These are phyloP conservation scores for Canavalia ensiformis DNA, from an alignment of 306 rosid genomes.

Conservation along the genomic window DNA sequence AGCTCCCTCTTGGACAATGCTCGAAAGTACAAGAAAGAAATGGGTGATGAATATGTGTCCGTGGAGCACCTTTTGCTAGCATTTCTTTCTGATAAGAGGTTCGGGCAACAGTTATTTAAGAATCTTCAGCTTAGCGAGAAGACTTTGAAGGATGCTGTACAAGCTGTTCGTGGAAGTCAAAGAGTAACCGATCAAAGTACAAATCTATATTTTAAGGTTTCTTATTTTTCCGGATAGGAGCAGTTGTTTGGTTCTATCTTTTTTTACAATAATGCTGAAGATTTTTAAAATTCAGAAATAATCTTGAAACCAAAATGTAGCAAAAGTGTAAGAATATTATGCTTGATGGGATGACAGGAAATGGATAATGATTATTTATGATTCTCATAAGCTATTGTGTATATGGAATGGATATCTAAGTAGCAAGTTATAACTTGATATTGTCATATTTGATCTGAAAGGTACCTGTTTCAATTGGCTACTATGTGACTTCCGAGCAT, in stretches of 20 bases:
- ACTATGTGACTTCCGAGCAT: constrained; percentile 10
- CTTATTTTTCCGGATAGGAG: constrained; percentile 5
- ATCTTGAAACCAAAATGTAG: constrained; percentile 19
- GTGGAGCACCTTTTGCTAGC: constrained; percentile 92
- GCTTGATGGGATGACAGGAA: constrained; percentile 31
- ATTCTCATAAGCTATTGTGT: constrained; percentile 21
- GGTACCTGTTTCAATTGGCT: constrained; percentile 35
- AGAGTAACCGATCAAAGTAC: constrained; percentile 95
- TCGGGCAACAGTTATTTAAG: constrained; percentile 87
- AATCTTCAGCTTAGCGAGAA: constrained; percentile 75
- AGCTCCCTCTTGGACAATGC: constrained; percentile 69
- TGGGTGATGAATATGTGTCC: constrained; percentile 87
- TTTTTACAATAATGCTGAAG: constrained; percentile 16
- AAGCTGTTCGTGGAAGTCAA: constrained; percentile 89
- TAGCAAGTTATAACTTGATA: not conserved
- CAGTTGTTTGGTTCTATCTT: constrained; percentile 27
- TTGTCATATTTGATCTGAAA: not conserved
- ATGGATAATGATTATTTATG: constrained; percentile 11
- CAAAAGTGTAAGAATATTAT: not conserved
- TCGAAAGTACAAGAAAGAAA: constrained; percentile 71
- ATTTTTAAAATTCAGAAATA: constrained; percentile 6
- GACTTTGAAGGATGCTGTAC: constrained; percentile 83
- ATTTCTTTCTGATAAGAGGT: constrained; percentile 73
- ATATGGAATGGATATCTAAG: constrained; percentile 26
- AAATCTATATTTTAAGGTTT: constrained; percentile 36